Evolutionary conservation across 306 rosid species (phyloP), one percentile per base, ranked within the genome.

Genomic region (Cercis canadensis): DNA sequence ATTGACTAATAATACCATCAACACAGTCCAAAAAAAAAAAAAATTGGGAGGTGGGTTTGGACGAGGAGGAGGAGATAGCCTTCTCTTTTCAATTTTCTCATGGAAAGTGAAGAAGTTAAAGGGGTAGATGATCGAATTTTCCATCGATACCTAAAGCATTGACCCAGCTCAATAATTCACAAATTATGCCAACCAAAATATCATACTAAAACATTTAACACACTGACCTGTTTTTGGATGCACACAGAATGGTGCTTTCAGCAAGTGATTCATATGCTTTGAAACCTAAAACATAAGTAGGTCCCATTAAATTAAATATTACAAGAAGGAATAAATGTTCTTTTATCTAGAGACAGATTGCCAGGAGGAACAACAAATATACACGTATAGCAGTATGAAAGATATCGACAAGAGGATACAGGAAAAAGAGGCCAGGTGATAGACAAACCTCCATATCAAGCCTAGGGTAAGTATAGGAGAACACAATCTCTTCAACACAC

Each of bases 261-360:
- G 78, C 82, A 92, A 81, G 78, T 92, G 98, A 81, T 92, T 92
- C 98, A 87, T 92, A 72, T 89, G 90, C 74, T 89, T 92, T 6
- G 95, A 84, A 80, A 92, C 96, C 98, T 92, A 73, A 37, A 80
- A 58, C 44, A 78, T 9, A 46, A 75, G 52, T 43, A 24, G 57
- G 52, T 21, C 55, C 70, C 10, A 37, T 37, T 37, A 37, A 29
- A 32, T 65, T 5, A 50, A 53, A 70, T 2, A 13, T 62, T 43
- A 0, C 43, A 65, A 33, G n/a, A 74, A 63, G 12, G 40, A 62
- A 45, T 31, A 51, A 15, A 9, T 10, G 21, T 37, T 45, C 65
- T 37, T 47, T 57, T 8, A 50, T 46, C 34, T 3, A 61, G 11
- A 59, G 71, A 36, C 6, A 7, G n/a, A 13, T 44, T 65, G 44